Evolutionary conservation across 805 yeast genomes (phyloP), one percentile per base, ranked within the genome.

Genomic region (Metschnikowia drakensbergensis): DNA sequence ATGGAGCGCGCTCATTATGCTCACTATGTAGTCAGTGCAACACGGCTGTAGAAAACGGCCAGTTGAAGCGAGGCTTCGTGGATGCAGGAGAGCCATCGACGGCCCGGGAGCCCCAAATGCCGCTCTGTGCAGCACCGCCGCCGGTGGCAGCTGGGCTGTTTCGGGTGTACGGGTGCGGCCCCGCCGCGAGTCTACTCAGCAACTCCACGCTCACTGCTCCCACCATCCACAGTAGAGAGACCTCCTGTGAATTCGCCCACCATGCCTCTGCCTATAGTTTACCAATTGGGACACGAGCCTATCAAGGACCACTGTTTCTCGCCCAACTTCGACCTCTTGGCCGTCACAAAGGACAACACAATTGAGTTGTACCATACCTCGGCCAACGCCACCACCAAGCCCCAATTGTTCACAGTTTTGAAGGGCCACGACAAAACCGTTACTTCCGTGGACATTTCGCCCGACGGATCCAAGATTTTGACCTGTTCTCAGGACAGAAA

Each of bases 401-500:
- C 95, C 23, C 71, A 72, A 50, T 74, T 86, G 50, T 69, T 88
- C 49, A 76, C 94, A 11, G 77, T 78, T 4, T 77, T 92, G 60
- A 70, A 77, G 39, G 96, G 89, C 55, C 98, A 92, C 66, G 97
- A 92, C 67, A 91, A 92, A 66, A 82, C 91, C 3, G 91, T 94
- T 42, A 94, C 99, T 11, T 91, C 97, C 0, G 88, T 94, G 35
- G 99, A 94, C 65, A 84, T 95, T 59, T 86, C 96, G 34, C 69
- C 77, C 32, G 88, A 87, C 56, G 97, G 97, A 42, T 49, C 65
- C 34, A 83, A 86, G 65, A 89, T 94, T 58, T 94, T 94, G 61
- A 94, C 98, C 30, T 90, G 97, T 65, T 90, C 98, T 7, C 98
- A 94, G 71, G 99, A 94, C 68, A 80, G 99, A 68, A 94, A 94